Evolutionary conservation across 106 monocot species (phyloP).

Genomic region (Vanilla planifolia): DNA sequence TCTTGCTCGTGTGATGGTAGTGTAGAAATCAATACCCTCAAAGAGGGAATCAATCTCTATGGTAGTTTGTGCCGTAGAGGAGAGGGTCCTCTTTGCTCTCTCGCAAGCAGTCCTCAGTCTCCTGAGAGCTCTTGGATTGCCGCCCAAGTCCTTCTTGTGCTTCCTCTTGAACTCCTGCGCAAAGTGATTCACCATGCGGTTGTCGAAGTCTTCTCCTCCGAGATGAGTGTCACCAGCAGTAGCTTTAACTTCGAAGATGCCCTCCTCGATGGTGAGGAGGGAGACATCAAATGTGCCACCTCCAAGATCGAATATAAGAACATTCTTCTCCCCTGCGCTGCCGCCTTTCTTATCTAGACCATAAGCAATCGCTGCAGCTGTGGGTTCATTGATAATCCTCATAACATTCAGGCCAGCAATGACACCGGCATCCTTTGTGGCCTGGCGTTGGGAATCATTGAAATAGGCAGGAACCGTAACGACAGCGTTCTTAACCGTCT

Average conservation of each 20-base stretch:
- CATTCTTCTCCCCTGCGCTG: constrained; percentile 65
- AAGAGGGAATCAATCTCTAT: constrained; percentile 62
- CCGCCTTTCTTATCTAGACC: constrained; percentile 76
- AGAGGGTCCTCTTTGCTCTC: constrained; percentile 68
- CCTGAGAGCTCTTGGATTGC: constrained; percentile 57
- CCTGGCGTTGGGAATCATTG: constrained; percentile 63
- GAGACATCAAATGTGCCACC: constrained; percentile 87
- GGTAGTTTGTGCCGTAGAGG: constrained; percentile 57
- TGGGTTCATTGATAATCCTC: constrained; percentile 74
- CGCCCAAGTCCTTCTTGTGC: constrained; percentile 83
- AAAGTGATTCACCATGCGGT: constrained; percentile 82
- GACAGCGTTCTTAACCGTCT: constrained; percentile 41
- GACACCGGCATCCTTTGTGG: constrained; percentile 72
- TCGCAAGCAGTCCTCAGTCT: constrained; percentile 51
- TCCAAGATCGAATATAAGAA: constrained; percentile 78
- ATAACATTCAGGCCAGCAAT: constrained; percentile 69
- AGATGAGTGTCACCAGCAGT: constrained; percentile 91
- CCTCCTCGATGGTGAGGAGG: constrained; percentile 71
- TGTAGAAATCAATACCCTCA: constrained; percentile 61
- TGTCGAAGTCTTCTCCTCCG: constrained; percentile 82
- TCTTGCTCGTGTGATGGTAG: constrained; percentile 53
- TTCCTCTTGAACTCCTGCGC: constrained; percentile 83
- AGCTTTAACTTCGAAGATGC: constrained; percentile 87
- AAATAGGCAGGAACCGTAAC: constrained; percentile 67
- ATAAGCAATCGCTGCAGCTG: constrained; percentile 80